Evolutionary conservation across 2,329 filamentous ascomycete genomes (phyloP), one percentile per base, ranked within the genome.

Genomic region (Teratosphaeria gauchensis): DNA sequence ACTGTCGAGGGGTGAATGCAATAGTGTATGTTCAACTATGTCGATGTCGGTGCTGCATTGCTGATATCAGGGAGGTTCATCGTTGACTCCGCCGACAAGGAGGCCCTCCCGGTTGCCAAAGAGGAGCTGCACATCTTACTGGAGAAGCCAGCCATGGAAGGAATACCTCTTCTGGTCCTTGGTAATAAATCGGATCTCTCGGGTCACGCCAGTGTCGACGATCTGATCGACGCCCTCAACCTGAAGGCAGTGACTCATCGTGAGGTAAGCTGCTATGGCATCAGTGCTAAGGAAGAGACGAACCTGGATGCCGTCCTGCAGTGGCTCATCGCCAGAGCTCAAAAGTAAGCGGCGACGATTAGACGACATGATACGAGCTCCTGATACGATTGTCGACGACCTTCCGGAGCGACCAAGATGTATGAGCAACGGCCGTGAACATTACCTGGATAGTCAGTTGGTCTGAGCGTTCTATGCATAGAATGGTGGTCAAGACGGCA

Each of bases 261-360:
- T 58, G 94, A 99, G 75, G 92, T 99, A 67, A 96, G 90, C 77
- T 97, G 94, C 77, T 99, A 99, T 75, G 92, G 92, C 62, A 96
- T 99, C 77, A 96, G 92, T 73, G 94, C 92, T 61, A 97, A 97
- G 76, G 92, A 97, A 74, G 94, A 99, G 77, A 99, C 92, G 59
- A 99, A 99, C 76, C 84, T 99, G 64, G 92, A 99, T 71, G 94
- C 92, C 6, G 94, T 99, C 56, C 80, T 99, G 68, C 89, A 96
- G 73, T 99, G 94, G 89, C 80, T 99, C 73, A 92, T 99, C 74
- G 92, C 91, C 66, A 88, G 89, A 73, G 87, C 91, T 63, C 90
- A 82, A 72, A 86, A 86, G 76, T 91, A 65, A 64, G 32, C 21
- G 35, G 24, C 19, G 11, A 24, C 30, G 28, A n/a, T 16, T 54